A percentile compares a stretch with the other conserved stretches of the same genome.
These are phyloP conservation scores for Rhododendron henanense DNA, from an alignment of 148 eudicot species.

Conservation along the genomic window DNA sequence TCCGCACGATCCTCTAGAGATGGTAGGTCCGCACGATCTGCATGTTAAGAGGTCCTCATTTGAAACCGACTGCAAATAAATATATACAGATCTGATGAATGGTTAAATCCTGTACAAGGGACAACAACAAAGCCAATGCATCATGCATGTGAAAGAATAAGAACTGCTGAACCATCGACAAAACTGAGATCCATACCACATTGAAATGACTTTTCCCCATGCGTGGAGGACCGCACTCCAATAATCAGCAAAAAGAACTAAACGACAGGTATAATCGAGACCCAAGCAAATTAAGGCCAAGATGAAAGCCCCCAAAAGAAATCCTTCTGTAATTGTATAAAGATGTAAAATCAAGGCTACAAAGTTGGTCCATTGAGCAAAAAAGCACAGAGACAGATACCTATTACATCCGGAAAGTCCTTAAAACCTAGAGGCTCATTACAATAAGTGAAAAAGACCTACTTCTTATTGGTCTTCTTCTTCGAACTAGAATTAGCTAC, in stretches of 20 bases:
- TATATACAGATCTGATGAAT: background rate
- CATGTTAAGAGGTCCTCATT: too few relatives aligned
- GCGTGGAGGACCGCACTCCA: background rate
- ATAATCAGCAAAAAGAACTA: background rate
- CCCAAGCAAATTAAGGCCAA: background rate
- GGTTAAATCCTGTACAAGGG: background rate
- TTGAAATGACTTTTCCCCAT: background rate
- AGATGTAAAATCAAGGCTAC: background rate
- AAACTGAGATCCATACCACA: background rate
- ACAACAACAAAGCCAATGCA: background rate
- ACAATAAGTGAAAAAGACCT: constrained; percentile 16
- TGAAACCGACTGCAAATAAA: too few relatives aligned
- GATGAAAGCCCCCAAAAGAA: background rate
- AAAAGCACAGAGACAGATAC: background rate
- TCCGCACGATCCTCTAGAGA: too few relatives aligned
- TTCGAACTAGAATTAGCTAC: constrained; percentile 22
- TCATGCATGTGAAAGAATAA: background rate
- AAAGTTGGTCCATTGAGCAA: background rate
- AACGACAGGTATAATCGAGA: background rate
- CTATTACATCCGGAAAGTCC: constrained; percentile 2
- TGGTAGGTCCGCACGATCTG: too few relatives aligned
- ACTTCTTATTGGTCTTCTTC: constrained; percentile 45
- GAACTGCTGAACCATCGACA: background rate
- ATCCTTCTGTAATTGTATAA: background rate
- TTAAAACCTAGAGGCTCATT: background rate